Conservation (phyloP, 176 grass and related monocot genomes). For the Pharus latifolius region DNA sequence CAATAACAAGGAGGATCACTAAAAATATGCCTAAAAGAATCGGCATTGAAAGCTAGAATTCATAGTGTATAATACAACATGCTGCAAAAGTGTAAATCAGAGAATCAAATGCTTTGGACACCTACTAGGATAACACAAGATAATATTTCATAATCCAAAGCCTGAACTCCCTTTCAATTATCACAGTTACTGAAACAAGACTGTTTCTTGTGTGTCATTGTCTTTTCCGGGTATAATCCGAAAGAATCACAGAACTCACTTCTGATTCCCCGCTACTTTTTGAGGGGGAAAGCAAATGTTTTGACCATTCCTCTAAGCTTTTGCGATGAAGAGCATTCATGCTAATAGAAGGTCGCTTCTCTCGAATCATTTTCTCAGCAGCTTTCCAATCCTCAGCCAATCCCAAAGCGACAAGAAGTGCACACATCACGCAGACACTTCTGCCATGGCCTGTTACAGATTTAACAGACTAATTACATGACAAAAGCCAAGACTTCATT, state of each 20-base stretch:
- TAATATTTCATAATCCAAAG: neutral
- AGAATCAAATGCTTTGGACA: conserved; percentile 2
- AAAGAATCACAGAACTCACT: conserved; percentile 67
- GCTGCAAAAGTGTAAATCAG: neutral
- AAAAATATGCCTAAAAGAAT: conserved; percentile 13
- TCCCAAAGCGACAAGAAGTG: conserved; percentile 70
- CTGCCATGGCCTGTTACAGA: conserved; percentile 77
- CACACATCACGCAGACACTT: conserved; percentile 92
- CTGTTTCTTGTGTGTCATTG: neutral
- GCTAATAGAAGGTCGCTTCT: conserved; percentile 73
- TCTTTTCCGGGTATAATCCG: conserved; percentile 46
- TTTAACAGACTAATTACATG: conserved; percentile 3
- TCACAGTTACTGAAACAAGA: conserved; percentile 4
- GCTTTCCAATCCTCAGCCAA: conserved; percentile 86
- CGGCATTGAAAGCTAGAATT: conserved; percentile 14
- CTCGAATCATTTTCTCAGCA: conserved; percentile 69
- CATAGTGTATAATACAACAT: conserved; percentile 16
- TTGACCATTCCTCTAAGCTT: conserved; percentile 86
- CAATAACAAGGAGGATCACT: conserved; percentile 14
- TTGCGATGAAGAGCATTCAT: conserved; percentile 83
- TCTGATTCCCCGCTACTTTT: conserved; percentile 50
- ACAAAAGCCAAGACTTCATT: neutral
- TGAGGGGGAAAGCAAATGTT: conserved; percentile 46
- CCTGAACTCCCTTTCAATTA: conserved; percentile 11
- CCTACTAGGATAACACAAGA: conserved; percentile 5